A percentile compares a stretch with the other conserved stretches of the same genome.
phyloP scores from a whole-genome alignment of 306 rosid species.

The Vigna unguiculata region DNA sequence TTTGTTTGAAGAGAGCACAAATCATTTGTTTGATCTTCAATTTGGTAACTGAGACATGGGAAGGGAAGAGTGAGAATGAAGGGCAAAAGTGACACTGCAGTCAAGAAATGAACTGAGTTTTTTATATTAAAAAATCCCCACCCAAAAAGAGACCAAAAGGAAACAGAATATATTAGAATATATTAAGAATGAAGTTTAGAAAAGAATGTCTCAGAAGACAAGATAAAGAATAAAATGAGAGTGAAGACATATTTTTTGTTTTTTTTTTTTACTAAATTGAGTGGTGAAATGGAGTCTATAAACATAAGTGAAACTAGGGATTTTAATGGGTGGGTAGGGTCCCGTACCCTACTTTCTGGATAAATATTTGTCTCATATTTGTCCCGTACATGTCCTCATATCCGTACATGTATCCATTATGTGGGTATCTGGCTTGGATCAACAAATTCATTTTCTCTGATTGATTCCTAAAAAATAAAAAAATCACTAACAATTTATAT shows the following conservation, averaged over 20 bases:
- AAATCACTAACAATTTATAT: too few relatives aligned
- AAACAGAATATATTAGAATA: too few relatives aligned
- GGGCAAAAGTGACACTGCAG: not conserved
- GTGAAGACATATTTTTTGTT: not conserved
- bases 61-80: not conserved
- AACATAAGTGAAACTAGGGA: slow-evolving; percentile 23
- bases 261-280: not conserved
- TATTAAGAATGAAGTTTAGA: not conserved
- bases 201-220: not conserved
- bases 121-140: not conserved
- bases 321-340: too few relatives aligned
- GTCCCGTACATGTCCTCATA: too few relatives aligned
- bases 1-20: not conserved
- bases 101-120: not conserved
- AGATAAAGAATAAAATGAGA: not conserved
- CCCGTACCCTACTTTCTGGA: too few relatives aligned
- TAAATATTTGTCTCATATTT: too few relatives aligned
- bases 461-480: too few relatives aligned
- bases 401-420: too few relatives aligned
- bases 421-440: too few relatives aligned
- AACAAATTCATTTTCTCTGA: too few relatives aligned
- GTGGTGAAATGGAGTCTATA: not conserved
- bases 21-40: slow-evolving; percentile 16
- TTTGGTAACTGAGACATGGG: not conserved
- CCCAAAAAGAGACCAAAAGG: not conserved